Evolutionary conservation across 768 basidiomycete genomes (phyloP).

Genomic region (Bullera alba): DNA sequence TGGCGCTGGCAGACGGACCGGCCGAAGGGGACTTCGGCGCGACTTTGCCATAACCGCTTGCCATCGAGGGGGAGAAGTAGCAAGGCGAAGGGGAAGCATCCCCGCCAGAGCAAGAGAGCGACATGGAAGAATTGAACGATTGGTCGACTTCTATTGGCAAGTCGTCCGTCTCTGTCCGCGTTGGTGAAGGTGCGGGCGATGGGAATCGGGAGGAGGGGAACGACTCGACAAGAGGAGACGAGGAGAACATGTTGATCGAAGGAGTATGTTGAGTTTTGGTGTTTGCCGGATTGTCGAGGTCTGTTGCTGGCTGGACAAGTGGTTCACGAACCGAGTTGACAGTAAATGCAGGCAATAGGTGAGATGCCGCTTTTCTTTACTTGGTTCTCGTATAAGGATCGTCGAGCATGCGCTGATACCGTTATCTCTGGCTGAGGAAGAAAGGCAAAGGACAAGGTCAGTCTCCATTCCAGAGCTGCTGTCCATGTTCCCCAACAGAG

Average conservation of each 20-base stretch:
- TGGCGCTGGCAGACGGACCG: not conserved
- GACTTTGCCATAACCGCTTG: not conserved
- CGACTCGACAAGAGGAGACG: constrained; percentile 33
- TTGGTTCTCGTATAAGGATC: too few species aligned
- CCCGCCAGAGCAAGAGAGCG: constrained; percentile 10
- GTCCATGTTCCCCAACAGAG: too few species aligned
- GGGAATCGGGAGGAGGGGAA: constrained; percentile 29
- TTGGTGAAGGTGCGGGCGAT: constrained; percentile 35
- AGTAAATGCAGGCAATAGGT: too few species aligned
- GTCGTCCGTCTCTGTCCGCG: constrained; percentile 32
- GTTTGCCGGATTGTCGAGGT: too few species aligned
- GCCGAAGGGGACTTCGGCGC: not conserved
- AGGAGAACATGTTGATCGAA: constrained; percentile 27
- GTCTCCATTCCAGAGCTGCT: too few species aligned
- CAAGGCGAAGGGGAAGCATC: not conserved
- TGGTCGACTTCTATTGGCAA: constrained; percentile 39
- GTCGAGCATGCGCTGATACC: too few species aligned
- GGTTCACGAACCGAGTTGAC: too few species aligned
- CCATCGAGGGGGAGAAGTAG: not conserved
- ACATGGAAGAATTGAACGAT: constrained; percentile 43
- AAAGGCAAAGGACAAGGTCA: too few species aligned
- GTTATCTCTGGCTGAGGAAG: too few species aligned
- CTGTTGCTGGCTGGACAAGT: too few species aligned
- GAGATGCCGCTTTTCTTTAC: too few species aligned
- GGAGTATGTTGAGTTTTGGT: too few species aligned